phyloP scores from a whole-genome alignment of 176 grass and related monocot genomes.

The barley (Hordeum vulgare) region DNA sequence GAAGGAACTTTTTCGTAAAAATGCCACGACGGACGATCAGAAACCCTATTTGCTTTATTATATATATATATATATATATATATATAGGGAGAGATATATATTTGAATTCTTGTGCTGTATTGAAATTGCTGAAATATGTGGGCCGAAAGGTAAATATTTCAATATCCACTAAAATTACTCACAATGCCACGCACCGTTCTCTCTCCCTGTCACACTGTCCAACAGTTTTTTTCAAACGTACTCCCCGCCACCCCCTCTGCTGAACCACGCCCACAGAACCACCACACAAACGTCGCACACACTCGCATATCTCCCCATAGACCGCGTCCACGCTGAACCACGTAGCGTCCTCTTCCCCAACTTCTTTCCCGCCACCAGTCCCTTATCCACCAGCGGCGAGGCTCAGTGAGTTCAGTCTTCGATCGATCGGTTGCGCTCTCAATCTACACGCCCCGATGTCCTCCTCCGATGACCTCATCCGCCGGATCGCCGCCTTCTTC shows the following conservation, averaged over 20 bases:
- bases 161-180: no score
- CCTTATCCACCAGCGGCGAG: constrained; percentile 38
- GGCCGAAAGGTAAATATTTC: no score
- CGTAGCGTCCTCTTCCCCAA: not conserved
- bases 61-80: no score
- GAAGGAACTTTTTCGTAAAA: no score
- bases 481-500: constrained; percentile 19
- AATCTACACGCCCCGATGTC: not conserved
- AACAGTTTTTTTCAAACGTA: not conserved
- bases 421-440: not conserved
- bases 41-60: no score
- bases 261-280: not conserved
- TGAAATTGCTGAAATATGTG: no score
- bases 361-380: constrained; percentile 41
- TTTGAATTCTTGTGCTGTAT: no score
- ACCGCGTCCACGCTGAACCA: not conserved
- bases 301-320: not conserved
- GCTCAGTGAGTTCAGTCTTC: not conserved
- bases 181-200: not conserved
- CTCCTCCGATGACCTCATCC: constrained; percentile 13
- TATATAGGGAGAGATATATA: no score
- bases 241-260: not conserved
- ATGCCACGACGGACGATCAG: no score
- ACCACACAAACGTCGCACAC: not conserved
- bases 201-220: not conserved